Percentiles rank a stretch among this genome's conserved stretches.
phyloP scores from a whole-genome alignment of 2,329 filamentous ascomycete species.

The Colletotrichum sp. region DNA sequence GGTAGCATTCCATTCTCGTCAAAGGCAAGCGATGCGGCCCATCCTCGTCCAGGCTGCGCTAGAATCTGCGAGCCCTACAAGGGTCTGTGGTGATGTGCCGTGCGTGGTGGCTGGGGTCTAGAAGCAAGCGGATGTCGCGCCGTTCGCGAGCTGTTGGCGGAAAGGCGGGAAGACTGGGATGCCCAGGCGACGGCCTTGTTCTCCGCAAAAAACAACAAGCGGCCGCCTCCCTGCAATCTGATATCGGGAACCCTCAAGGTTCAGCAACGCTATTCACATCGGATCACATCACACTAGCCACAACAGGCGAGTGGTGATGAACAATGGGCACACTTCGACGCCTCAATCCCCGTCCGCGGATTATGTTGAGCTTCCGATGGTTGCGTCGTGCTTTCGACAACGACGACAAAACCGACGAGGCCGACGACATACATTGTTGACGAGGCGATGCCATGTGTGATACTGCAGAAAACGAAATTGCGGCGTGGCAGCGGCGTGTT shows the following conservation, averaged over 20 bases:
- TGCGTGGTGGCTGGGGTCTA: slow-evolving; percentile 15
- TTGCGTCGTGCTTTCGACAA: not conserved
- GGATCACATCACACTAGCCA: slow-evolving; percentile 22
- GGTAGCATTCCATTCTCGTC: not conserved
- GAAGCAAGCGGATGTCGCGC: slow-evolving; percentile 14
- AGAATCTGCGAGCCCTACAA: not conserved
- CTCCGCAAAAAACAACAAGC: slow-evolving; percentile 14
- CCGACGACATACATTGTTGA: not conserved
- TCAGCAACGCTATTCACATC: slow-evolving; percentile 19
- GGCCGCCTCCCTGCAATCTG: slow-evolving; percentile 16
- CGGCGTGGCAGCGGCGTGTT: not conserved
- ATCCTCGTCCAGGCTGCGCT: not conserved
- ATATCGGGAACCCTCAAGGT: slow-evolving; percentile 18
- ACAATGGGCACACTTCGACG: slow-evolving; percentile 14
- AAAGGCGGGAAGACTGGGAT: slow-evolving; percentile 17
- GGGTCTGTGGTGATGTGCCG: slow-evolving; percentile 14
- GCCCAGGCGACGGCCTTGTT: not conserved
- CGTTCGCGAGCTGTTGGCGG: slow-evolving; percentile 14
- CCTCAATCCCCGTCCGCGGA: slow-evolving; percentile 11
- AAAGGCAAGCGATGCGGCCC: not conserved
- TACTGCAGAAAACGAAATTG: not conserved
- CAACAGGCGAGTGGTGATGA: slow-evolving; percentile 11
- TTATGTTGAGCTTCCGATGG: not conserved
- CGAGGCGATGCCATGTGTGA: not conserved
- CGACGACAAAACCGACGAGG: not conserved